Evolutionary conservation across 2,329 filamentous ascomycete genomes (phyloP), one percentile per base, ranked within the genome.

Genomic region (Tolypocladium guangdongense): DNA sequence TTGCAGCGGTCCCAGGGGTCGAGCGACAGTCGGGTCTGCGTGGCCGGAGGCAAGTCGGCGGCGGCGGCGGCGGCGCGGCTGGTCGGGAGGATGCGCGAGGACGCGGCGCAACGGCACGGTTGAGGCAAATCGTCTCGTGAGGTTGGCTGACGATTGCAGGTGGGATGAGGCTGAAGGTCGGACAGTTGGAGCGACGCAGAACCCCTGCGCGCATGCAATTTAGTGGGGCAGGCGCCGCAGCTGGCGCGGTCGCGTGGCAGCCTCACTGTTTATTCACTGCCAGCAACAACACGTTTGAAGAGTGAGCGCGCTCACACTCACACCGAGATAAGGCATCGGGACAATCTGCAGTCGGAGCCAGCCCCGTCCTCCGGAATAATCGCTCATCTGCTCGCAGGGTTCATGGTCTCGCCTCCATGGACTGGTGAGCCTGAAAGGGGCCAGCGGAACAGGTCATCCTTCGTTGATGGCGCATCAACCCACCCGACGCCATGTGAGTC

Each of bases 391-490:
- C 22, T 33, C 51, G 32, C 38, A 27, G 14, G 47, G 38, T 56
- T 53, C 33, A 56, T 56, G 55, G 52, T 57, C 52, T 54, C 49
- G 22, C 49, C 57, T 54, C 50, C 36, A 53, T 38, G 43, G 46
- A 52, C 51, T 24, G 51, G 56, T 57, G 54, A 58, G 57, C 56
- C 55, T 55, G 43, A 14, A 54, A 39, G 50, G 45, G 53, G 53
- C 50, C 22, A 33, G 36, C 55, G 41, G 36, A 53, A 33, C 32
- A 22, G 14, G 16, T n/a, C n/a, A 52, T 16, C 11, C 4, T 32
- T 4, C 22, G 50, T 37, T 35, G 51, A 41, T 37, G 32, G 51
- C 33, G 22, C 51, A 33, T 12, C 43, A 30, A 4, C 35, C 18
- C 27, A 35, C 6, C 18, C 12, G 27, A 39, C 52, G 37, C 46